phyloP scores from a whole-genome alignment of 306 rosid genomes.

The Prunus kanzakura region DNA sequence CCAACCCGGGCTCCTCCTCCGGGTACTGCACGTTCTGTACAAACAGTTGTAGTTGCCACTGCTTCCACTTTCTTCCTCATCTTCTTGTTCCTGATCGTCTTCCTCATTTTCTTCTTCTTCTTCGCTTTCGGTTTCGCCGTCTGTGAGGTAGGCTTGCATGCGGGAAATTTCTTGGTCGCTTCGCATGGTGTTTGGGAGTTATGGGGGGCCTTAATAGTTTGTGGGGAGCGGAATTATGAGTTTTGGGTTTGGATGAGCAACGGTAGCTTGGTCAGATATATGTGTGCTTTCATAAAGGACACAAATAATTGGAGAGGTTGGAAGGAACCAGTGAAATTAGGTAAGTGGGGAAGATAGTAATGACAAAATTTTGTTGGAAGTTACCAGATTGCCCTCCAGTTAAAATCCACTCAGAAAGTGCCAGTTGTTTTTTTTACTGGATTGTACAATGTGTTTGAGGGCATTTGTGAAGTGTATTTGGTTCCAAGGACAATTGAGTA shows the following conservation, averaged over 20 bases:
- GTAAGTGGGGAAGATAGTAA: neutral
- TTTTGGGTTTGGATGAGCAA: neutral
- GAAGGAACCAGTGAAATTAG: neutral
- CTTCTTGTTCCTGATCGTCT: neutral
- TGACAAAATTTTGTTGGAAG: conserved; percentile 18
- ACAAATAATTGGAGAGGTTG: conserved; percentile 35
- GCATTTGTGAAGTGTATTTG: too few relatives aligned
- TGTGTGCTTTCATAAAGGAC: neutral
- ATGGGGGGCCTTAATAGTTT: neutral
- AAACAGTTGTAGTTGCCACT: neutral
- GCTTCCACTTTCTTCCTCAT: neutral
- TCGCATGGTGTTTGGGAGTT: conserved; percentile 40
- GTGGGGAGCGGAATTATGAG: neutral
- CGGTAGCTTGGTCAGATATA: neutral
- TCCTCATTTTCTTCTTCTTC: conserved; percentile 1
- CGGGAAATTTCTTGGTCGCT: conserved; percentile 33
- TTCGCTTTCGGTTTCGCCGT: conserved; percentile 5
- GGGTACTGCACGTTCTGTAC: neutral
- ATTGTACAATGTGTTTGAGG: neutral
- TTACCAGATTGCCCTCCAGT: conserved; percentile 30
- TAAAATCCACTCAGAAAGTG: neutral
- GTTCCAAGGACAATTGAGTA: too few relatives aligned
- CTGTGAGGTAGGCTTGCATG: conserved; percentile 29
- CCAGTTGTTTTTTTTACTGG: neutral
- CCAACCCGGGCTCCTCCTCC: conserved; percentile 10